Percentiles rank a stretch among this genome's conserved stretches.
These are phyloP conservation scores for Capronia epimyces DNA, from an alignment of 2,329 filamentous ascomycete genomes.

Conservation along the genomic window DNA sequence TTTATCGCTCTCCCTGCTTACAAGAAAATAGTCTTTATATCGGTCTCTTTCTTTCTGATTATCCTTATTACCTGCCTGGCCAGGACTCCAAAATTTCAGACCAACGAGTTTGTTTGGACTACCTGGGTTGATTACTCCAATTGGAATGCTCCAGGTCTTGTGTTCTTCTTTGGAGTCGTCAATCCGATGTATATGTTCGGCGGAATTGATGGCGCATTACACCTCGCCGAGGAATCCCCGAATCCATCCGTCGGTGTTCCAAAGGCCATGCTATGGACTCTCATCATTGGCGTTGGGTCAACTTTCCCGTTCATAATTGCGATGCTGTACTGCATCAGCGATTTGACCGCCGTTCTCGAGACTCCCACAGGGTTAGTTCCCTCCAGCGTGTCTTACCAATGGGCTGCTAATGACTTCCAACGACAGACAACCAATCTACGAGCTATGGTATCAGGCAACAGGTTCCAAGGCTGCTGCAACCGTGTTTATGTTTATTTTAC, in stretches of 20 bases:
- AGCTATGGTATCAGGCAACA: slow-evolving; percentile 21
- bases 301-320: slow-evolving; percentile 20
- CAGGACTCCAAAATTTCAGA: slow-evolving; percentile 5
- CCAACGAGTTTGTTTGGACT: slow-evolving; percentile 14
- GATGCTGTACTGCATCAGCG: slow-evolving; percentile 21
- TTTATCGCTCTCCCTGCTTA: too few relatives aligned
- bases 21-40: not conserved
- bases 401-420: not conserved
- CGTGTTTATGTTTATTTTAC: slow-evolving; percentile 8
- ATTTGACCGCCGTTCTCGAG: slow-evolving; percentile 12
- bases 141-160: slow-evolving; percentile 26
- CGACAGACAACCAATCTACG: slow-evolving; percentile 14
- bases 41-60: slow-evolving; percentile 30
- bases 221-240: slow-evolving; percentile 38
- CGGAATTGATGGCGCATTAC: slow-evolving; percentile 36
- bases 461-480: slow-evolving; percentile 17
- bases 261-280: slow-evolving; percentile 32
- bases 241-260: slow-evolving; percentile 33
- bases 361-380: slow-evolving; percentile 1
- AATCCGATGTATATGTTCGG: slow-evolving; percentile 37
- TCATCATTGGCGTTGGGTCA: slow-evolving; percentile 35
- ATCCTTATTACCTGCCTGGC: slow-evolving; percentile 27
- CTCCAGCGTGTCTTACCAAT: not conserved
- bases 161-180: slow-evolving; percentile 38
- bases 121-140: slow-evolving; percentile 16